Evolutionary conservation across 73 alveolate species (phyloP), one percentile per base, ranked within the genome.

Genomic region (Paramecium primaurelia): DNA sequence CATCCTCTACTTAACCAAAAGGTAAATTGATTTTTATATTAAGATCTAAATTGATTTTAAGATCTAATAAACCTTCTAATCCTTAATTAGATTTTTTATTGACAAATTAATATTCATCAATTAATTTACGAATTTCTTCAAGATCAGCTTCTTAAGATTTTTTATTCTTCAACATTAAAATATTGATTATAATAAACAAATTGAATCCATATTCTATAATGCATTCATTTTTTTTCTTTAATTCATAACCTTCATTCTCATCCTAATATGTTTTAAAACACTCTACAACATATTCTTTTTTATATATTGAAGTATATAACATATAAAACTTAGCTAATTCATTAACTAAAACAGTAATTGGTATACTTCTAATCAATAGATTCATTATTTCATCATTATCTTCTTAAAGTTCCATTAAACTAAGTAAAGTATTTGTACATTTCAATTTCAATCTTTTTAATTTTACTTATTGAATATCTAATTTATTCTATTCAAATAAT

Each of bases 171-270:
- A 89, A 18, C 92, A 80, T 80, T 25, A 71, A 89, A 45, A 89
- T 77, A 49, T 89, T 89, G 11, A 89, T 60, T 11, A 89, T 28
- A 12, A 89, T 89, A n/a, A 45, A 89, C 11, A 89, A 30, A 9
- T 89, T 89, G 32, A 89, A 89, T n/a, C 94, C 94, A 49, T 89
- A 71, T 45, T 89, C 94, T 0, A 89, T 89, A 20, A 89, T 89
- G 25, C 45, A 71, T 71, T 71, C 92, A 71, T 69, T 59, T 25
- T 77, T 36, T 25, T 71, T 73, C 51, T 89, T 89, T 12, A 18
- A 11, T 26, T 22, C 45, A 26, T 1, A 64, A 11, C 25, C 84
- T 0, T 71, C 85, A 22, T 28, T 47, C n/a, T 89, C 90, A 20
- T 89, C 90, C 30, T 30, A 9, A 26, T 77, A 77, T 44, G 77